Conservation (phyloP, 2,329 filamentous ascomycete species). For the Fusarium torulosum region DNA sequence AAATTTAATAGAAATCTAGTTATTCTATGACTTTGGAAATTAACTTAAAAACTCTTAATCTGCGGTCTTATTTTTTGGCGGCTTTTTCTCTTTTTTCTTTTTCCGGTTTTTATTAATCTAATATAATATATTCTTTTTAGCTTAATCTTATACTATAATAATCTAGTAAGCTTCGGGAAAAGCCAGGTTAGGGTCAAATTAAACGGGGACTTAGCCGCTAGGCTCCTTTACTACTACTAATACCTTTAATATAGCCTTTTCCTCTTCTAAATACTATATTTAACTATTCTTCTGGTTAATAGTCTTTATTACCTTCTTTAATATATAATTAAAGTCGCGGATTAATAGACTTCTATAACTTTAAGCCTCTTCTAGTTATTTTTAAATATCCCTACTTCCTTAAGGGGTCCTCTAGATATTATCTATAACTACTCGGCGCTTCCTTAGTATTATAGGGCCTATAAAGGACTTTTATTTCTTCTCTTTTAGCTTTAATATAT, state of each 20-base stretch:
- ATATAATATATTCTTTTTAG: not conserved
- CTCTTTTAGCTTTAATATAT: not conserved
- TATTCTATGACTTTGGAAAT: not conserved
- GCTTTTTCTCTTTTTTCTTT: not conserved
- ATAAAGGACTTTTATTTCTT: not conserved
- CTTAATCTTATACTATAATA: not conserved
- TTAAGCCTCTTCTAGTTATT: not conserved
- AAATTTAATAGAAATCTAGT: not conserved
- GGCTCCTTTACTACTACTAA: not conserved
- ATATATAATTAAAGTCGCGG: not conserved
- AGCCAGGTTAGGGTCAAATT: not conserved
- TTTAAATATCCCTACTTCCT: not conserved
- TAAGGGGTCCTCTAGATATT: not conserved
- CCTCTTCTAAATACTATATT: not conserved
- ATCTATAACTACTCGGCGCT: not conserved
- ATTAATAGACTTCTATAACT: not conserved
- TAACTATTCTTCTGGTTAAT: not conserved
- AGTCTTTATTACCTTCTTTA: too few relatives aligned
- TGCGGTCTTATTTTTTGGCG: not conserved
- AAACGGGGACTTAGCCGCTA: accelerated
- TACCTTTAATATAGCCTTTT: not conserved
- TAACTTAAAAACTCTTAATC: not conserved
- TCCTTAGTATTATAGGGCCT: not conserved
- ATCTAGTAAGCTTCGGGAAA: not conserved
- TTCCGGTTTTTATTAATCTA: too few relatives aligned